phyloP scores from a whole-genome alignment of 371 early-diverging fungal species.

The Basidiobolus meristosporus region DNA sequence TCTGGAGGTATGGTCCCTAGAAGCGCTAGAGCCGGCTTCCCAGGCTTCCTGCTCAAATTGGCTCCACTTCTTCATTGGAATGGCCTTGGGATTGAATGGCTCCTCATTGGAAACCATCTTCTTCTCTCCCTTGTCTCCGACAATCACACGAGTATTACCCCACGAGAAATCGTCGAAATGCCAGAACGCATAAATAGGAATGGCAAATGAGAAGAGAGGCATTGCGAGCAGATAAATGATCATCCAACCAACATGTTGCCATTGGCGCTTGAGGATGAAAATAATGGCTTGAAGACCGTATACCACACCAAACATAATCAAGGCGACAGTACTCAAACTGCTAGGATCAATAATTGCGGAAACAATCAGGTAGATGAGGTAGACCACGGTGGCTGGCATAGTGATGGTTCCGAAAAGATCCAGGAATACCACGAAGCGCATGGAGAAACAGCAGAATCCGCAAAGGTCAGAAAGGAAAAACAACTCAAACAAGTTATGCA shows the following conservation, averaged over 20 bases:
- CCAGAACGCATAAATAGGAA: conserved; percentile 74
- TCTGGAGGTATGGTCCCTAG: no score
- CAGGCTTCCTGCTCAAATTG: conserved; percentile 40
- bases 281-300: conserved; percentile 23
- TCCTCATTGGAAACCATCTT: conserved; percentile 29
- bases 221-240: conserved; percentile 52
- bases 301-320: conserved; percentile 29
- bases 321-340: conserved; percentile 27
- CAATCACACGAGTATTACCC: conserved; percentile 64
- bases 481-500: conserved; percentile 90
- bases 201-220: conserved; percentile 38
- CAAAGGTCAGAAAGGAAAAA: conserved; percentile 72
- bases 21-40: conserved; percentile 10
- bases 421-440: conserved; percentile 83
- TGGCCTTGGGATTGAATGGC: conserved; percentile 42
- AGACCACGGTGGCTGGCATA: conserved; percentile 80
- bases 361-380: conserved; percentile 51
- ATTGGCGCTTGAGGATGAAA: conserved; percentile 21
- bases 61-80: conserved; percentile 42
- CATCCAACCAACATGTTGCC: conserved; percentile 69
- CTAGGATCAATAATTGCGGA: conserved; percentile 29
- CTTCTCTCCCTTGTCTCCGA: conserved; percentile 38
- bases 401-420: conserved; percentile 85
- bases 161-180: conserved; percentile 82
- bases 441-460: conserved; percentile 90